Base-by-base conservation (phyloP, 2,329 filamentous ascomycete species). In the Daldinia eschscholtzii region DNA sequence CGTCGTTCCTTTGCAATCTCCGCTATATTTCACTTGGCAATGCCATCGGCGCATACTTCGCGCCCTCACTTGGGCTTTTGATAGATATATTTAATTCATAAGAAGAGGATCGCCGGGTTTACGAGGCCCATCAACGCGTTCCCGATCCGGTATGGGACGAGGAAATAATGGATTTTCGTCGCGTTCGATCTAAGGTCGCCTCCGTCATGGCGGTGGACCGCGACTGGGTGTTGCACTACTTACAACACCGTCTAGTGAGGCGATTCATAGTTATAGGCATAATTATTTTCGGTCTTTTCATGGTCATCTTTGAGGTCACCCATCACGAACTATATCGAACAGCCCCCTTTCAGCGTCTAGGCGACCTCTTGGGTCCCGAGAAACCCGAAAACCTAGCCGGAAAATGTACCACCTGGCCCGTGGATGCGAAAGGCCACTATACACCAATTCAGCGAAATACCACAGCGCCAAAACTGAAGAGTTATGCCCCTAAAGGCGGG, bases 371-470 rank as follows among this genome's bases (percentile, higher is more conserved):
- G 1, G 1, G 56, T 13, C 15, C 56, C 26, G 57, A 55, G 2
- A 30, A 15, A 18, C 57, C 57, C n/a, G 23, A 28, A 5, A 39
- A 61, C 20, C 37, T 70, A 6, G 65, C 73, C 0, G 73, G 73
- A 1, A 71, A 73, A 55, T 77, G 75, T 60, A 77, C 75, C 1
- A 77, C 75, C 1, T 77, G 75, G 75, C 74, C 75, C 6, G 74
- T 77, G 20, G 59, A 56, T 33, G 18, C 9, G 9, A 61, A 74
- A 0, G 73, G 68, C 7, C 55, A 28, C 2, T 76, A 74, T 39
- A 71, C 61, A 6, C 63, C 66, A 9, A 46, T 30, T 30, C 61
- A 20, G 12, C 41, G 44, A 6, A 70, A 71, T 52, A 37, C 33
- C 10, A 70, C 66, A n/a, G n/a, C 42, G 13, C 35, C 12, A 26